A percentile compares a stretch with the other conserved stretches of the same genome.
These are phyloP conservation scores for Fusarium globosum DNA, from an alignment of 2,329 filamentous ascomycete genomes.

Conservation along the genomic window DNA sequence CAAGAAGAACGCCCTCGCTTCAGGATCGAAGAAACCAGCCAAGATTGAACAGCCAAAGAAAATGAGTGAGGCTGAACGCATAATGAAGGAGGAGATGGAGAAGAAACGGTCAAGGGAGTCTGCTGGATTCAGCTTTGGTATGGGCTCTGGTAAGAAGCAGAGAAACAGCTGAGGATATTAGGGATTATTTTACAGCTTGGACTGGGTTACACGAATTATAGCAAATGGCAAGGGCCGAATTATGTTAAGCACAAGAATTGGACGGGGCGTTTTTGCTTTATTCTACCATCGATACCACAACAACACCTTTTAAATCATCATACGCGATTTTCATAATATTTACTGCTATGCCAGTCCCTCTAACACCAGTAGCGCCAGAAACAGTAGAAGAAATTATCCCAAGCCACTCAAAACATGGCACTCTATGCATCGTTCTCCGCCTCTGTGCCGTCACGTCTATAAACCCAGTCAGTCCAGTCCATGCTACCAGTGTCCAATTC, in stretches of 20 bases:
- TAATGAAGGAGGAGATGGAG: conserved; percentile 88
- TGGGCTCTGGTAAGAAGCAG: conserved; percentile 64
- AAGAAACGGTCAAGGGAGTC: conserved; percentile 69
- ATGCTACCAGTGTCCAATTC: too few species aligned
- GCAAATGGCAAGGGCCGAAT: background rate
- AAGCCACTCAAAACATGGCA: conserved; percentile 2
- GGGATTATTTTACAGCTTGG: background rate
- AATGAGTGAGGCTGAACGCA: conserved; percentile 88
- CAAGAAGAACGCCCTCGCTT: conserved; percentile 75
- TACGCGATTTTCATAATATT: conserved; percentile 19
- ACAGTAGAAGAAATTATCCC: conserved; percentile 21
- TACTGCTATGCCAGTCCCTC: conserved; percentile 26
- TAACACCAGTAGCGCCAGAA: conserved; percentile 51
- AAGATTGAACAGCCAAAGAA: conserved; percentile 76
- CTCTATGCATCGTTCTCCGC: conserved; percentile 59
- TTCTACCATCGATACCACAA: conserved; percentile 48
- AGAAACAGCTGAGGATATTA: conserved; percentile 47
- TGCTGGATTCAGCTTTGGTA: conserved; percentile 58
- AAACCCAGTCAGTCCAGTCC: conserved; percentile 21
- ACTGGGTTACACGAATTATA: background rate
- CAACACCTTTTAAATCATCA: conserved; percentile 28
- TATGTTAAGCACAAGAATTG: conserved; percentile 4
- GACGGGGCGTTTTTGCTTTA: conserved; percentile 36
- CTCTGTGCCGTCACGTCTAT: conserved; percentile 67
- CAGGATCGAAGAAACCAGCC: conserved; percentile 69